These are phyloP conservation scores for Trichoderma gamsii DNA, from an alignment of 495 filamentous ascomycete genomes.

Conservation along the genomic window DNA sequence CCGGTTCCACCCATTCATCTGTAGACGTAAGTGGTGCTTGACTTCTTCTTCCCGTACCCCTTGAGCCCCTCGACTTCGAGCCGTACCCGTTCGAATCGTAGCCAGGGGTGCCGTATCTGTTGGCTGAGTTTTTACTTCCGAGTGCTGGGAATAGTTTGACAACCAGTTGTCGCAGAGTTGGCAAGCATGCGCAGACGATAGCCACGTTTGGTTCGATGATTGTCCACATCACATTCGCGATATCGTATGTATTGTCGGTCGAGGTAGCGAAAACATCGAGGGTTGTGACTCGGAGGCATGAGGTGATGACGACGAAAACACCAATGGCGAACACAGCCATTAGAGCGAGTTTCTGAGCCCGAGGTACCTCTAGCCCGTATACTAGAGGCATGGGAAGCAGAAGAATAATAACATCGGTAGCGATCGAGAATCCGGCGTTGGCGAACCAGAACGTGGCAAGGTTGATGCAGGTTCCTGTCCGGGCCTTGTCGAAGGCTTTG, in stretches of 20 bases:
- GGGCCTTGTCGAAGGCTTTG: neutral
- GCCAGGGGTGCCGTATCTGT: neutral
- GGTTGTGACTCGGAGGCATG: neutral
- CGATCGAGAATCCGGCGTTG: slow-evolving; percentile 35
- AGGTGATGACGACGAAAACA: slow-evolving; percentile 18
- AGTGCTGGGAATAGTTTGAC: neutral
- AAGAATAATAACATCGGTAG: slow-evolving; percentile 36
- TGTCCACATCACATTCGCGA: slow-evolving; percentile 41
- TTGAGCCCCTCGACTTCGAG: too few relatives aligned
- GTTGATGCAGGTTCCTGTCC: slow-evolving; percentile 8
- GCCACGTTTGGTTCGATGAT: slow-evolving; percentile 40
- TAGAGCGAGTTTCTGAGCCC: slow-evolving; percentile 32
- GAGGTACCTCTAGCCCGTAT: slow-evolving; percentile 27
- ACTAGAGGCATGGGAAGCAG: slow-evolving; percentile 32
- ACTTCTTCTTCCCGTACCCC: neutral
- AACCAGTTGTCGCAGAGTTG: slow-evolving; percentile 18
- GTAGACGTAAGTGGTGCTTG: neutral
- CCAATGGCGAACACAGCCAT: slow-evolving; percentile 34
- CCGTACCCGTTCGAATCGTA: neutral
- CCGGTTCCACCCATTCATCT: too few relatives aligned
- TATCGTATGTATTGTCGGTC: slow-evolving; percentile 19
- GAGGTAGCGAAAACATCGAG: neutral
- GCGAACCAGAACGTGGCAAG: slow-evolving; percentile 20
- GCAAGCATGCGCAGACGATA: slow-evolving; percentile 44
- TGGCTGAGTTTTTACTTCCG: neutral